Conservation (phyloP, 306 rosid species). For the Quercus dentata region DNA sequence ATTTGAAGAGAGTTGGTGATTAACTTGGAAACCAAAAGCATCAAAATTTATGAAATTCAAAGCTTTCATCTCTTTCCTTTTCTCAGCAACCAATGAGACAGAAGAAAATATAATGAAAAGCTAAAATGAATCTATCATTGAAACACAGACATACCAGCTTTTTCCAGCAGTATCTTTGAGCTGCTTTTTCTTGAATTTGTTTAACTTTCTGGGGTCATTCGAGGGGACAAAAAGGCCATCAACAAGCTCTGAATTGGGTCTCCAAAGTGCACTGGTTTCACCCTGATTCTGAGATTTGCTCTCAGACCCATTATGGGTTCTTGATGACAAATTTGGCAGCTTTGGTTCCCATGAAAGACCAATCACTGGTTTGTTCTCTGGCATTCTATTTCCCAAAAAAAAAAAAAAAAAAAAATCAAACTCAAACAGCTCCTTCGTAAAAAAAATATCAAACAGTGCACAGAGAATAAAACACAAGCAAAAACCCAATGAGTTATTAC, state of each 20-base stretch:
- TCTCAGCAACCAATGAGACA: not conserved
- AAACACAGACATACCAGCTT: constrained; percentile 45
- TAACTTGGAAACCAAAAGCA: not conserved
- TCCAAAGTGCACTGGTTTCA: constrained; percentile 47
- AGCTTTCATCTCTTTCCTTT: not conserved
- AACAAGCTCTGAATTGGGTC: constrained; percentile 60
- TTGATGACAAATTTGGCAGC: constrained; percentile 40
- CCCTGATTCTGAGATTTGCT: constrained; percentile 27
- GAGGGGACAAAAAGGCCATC: constrained; percentile 85
- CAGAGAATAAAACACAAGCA: not conserved
- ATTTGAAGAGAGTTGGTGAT: not conserved
- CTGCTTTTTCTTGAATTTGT: constrained; percentile 58
- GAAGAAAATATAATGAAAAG: not conserved
- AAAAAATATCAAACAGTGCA: too few relatives aligned
- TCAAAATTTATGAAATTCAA: not conserved
- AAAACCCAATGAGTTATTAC: not conserved
- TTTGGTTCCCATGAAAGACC: constrained; percentile 84
- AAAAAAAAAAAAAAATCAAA: not conserved
- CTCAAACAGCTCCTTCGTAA: not conserved
- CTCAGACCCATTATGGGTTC: constrained; percentile 15
- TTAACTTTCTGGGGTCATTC: constrained; percentile 55
- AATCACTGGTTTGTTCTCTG: constrained; percentile 41
- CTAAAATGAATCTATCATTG: not conserved
- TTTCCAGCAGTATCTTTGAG: constrained; percentile 70
- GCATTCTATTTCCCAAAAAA: constrained; percentile 30